These are phyloP conservation scores for Globisporangium canariense DNA, from an alignment of 352 stramenopile species.

Conservation along the genomic window DNA sequence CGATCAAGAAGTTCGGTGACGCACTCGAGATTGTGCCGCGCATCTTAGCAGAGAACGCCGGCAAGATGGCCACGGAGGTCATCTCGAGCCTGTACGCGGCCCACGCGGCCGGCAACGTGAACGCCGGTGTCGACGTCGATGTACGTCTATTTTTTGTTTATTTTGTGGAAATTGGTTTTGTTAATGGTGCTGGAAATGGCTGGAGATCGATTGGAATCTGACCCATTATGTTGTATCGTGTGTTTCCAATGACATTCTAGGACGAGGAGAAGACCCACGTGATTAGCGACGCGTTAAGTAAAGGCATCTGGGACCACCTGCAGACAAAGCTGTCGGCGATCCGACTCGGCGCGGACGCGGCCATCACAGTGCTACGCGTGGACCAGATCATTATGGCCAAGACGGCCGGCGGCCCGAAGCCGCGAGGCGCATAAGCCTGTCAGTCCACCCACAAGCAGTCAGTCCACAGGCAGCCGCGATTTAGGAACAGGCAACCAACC, in stretches of 20 bases:
- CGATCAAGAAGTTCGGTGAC: constrained; percentile 98
- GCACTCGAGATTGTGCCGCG: constrained; percentile 97
- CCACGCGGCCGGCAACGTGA: constrained; percentile 91
- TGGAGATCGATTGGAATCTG: constrained; percentile 8
- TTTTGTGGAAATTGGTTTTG: constrained; percentile 1
- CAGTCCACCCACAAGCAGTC: neutral
- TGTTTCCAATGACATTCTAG: constrained; percentile 25
- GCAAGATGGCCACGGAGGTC: constrained; percentile 92
- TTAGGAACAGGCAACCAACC: neutral
- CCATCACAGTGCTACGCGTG: constrained; percentile 98
- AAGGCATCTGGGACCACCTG: constrained; percentile 93
- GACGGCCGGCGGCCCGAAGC: constrained; percentile 93
- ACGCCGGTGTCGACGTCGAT: constrained; percentile 94
- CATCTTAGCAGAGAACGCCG: constrained; percentile 98
- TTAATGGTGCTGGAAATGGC: neutral
- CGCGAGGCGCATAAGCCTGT: constrained; percentile 42
- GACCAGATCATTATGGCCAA: constrained; percentile 99
- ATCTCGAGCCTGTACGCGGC: constrained; percentile 93
- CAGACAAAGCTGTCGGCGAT: constrained; percentile 96
- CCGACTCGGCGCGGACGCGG: constrained; percentile 95
- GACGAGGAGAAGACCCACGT: constrained; percentile 77
- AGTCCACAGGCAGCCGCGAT: neutral
- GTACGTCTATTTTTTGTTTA: constrained; percentile 29
- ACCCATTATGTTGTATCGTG: constrained; percentile 16
- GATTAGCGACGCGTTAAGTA: constrained; percentile 67